These are phyloP conservation scores for Candida freyschussii DNA, from an alignment of 1,139 yeast species.

Conservation along the genomic window DNA sequence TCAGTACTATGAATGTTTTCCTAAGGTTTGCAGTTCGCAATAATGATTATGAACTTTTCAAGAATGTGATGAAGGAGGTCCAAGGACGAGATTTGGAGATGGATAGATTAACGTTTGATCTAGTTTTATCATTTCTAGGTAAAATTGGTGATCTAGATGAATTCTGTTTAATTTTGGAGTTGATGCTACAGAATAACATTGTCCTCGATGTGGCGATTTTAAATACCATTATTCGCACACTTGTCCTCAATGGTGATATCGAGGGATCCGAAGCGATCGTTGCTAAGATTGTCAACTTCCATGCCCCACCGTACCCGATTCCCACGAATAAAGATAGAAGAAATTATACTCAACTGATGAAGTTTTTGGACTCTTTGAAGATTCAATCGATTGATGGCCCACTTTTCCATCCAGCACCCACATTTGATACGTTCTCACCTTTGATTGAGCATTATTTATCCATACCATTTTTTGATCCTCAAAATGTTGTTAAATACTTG, in stretches of 20 bases:
- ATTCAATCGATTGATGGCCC: slow-evolving; percentile 3
- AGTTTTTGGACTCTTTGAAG: slow-evolving; percentile 11
- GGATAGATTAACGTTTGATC: slow-evolving; percentile 16
- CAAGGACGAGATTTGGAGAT: slow-evolving; percentile 3
- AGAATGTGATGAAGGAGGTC: slow-evolving; percentile 7
- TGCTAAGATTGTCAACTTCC: neutral
- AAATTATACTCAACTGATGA: slow-evolving; percentile 4
- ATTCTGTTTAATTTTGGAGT: slow-evolving; percentile 1
- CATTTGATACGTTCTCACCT: slow-evolving; percentile 15
- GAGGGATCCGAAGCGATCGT: slow-evolving; percentile 7
- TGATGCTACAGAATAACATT: slow-evolving; percentile 5
- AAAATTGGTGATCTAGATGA: slow-evolving; percentile 1
- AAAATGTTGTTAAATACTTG: slow-evolving; percentile 5
- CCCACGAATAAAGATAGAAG: too few species aligned
- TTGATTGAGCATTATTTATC: slow-evolving; percentile 8
- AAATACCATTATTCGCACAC: slow-evolving; percentile 4
- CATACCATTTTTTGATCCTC: slow-evolving; percentile 6
- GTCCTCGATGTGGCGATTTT: slow-evolving; percentile 10
- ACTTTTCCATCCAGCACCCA: slow-evolving; percentile 11
- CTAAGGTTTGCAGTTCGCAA: slow-evolving; percentile 11
- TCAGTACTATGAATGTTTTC: slow-evolving; percentile 13
- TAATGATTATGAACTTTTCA: slow-evolving; percentile 8
- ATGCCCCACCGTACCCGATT: slow-evolving; percentile 1
- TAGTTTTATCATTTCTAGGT: slow-evolving; percentile 9
- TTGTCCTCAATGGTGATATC: slow-evolving; percentile 8